Evolutionary conservation across 495 filamentous ascomycete genomes (phyloP), one percentile per base, ranked within the genome.

Genomic region (Collariella sp.): DNA sequence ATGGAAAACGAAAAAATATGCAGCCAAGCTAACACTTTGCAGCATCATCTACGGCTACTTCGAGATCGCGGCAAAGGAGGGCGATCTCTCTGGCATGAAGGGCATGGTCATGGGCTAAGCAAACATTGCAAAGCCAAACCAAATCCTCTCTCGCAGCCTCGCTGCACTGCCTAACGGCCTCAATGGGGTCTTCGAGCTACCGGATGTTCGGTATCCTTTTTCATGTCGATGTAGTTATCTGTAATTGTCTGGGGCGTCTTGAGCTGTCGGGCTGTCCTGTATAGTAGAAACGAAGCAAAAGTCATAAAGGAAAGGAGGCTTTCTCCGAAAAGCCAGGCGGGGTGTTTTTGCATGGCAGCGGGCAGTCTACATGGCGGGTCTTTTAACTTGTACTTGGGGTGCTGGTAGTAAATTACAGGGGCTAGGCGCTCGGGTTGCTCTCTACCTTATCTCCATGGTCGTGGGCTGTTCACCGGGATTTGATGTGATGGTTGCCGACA

Each of bases 31-130:
- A 64, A 71, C 62, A 0, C 19, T 15, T 18, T 31, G 33, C 55
- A 96, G 90, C 31, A 97, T 97, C 67, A 97, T 97, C 73, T 97
- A 97, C 68, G 86, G 89, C 55, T 97, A 97, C 75, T 97, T 99
- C 64, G 94, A 99, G 70, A 97, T 97, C 65, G 94, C 94, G 22
- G 94, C 94, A 60, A 95, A 96, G 68, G 94, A 99, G 73, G 93
- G 93, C 55, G 94, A 96, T 67, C 85, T 96, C 65, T 80, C 82
- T 43, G 89, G 89, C 55, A 83, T 95, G 72, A 94, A 93, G 76
- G 91, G 90, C 23, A 88, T 91, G 79, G 83, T 93, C 52, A 81
- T 81, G 78, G 78, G 78, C 57, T 81, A 76, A 72, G 40, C 31
- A 16, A 11, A 23, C 35, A 24, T 13, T 11, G 36, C n/a, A n/a